phyloP scores from a whole-genome alignment of 805 yeast species.

The Starmerella lactis-condensi region DNA sequence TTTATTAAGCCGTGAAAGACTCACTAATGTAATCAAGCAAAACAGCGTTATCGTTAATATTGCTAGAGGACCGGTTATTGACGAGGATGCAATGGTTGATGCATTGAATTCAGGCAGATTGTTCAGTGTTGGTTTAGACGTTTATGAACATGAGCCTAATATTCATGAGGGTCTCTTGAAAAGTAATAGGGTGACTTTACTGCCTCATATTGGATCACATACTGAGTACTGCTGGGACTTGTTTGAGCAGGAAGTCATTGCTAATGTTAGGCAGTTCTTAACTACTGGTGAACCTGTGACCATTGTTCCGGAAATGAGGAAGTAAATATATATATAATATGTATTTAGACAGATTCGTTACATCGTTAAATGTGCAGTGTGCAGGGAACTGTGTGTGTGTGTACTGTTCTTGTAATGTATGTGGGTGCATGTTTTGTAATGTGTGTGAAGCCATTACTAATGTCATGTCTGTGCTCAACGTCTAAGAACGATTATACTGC shows the following conservation, averaged over 20 bases:
- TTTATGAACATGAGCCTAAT: constrained; percentile 45
- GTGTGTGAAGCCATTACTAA: too few species aligned
- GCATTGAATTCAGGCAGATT: constrained; percentile 38
- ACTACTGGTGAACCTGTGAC: constrained; percentile 46
- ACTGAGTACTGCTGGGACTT: constrained; percentile 48
- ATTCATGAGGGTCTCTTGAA: constrained; percentile 35
- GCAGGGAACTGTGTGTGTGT: too few species aligned
- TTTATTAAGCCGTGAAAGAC: constrained; percentile 39
- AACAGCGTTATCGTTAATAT: constrained; percentile 68
- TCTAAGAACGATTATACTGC: constrained; percentile 4
- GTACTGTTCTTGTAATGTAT: too few species aligned
- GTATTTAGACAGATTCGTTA: background rate
- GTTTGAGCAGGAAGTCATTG: constrained; percentile 60
- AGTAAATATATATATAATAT: background rate
- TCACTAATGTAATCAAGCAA: constrained; percentile 47
- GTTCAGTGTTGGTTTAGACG: constrained; percentile 43
- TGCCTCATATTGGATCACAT: constrained; percentile 84
- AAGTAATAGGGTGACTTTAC: constrained; percentile 37
- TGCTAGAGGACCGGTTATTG: constrained; percentile 69
- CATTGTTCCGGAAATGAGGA: constrained; percentile 26
- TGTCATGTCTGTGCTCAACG: background rate
- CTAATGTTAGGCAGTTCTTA: constrained; percentile 38
- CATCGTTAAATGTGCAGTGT: too few species aligned
- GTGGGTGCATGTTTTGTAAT: too few species aligned
- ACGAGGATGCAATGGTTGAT: constrained; percentile 36